Evolutionary conservation across 345 rosid genomes (phyloP), one percentile per base, ranked within the genome.

Genomic region (Eucalyptus pauciflora): DNA sequence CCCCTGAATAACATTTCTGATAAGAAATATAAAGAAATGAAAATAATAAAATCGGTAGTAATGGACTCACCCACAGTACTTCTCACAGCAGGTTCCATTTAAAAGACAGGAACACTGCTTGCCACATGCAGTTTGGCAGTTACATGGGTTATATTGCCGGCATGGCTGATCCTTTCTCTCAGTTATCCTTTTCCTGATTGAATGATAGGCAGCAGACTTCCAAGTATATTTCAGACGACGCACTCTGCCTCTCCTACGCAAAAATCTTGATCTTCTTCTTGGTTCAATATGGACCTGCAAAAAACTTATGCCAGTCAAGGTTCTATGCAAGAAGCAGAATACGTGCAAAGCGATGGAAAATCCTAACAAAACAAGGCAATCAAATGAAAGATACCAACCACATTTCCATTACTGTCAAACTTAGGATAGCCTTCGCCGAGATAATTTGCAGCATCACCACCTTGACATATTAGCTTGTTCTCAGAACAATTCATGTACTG

Each of bases 151-250:
- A 93, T 96, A 98, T 89, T 98, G 99, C 85, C 99, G 96, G 89
- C 99, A 98, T 10, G 99, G 99, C 93, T 97, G 99, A 92, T 98
- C 99, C 94, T 98, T 98, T 91, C 94, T 96, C 87, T 98, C 99
- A 58, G 96, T 96, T 88, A 93, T 95, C 86, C 96, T 92, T 92
- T 98, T 98, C 95, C 99, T 93, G 86, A 98, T 95, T 48, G 99
- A 98, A 92, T 98, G 99, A 91, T 97, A 98, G 45, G 99, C 99
- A 90, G 99, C 96, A 90, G 99, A 97, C 91, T 98, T 98, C 99
- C 99, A 98, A 48, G 99, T 97, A 91, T 98, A 98, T 93, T 98
- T 98, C 93, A 98, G 92, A 64, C 99, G 96, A 86, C 99, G 99
- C 89, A 98, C 99, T 94, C 91, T 97, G 69, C 99, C 99, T 91